Conservation (phyloP, 2,329 filamentous ascomycete species). For the Ophiostoma sp. region DNA sequence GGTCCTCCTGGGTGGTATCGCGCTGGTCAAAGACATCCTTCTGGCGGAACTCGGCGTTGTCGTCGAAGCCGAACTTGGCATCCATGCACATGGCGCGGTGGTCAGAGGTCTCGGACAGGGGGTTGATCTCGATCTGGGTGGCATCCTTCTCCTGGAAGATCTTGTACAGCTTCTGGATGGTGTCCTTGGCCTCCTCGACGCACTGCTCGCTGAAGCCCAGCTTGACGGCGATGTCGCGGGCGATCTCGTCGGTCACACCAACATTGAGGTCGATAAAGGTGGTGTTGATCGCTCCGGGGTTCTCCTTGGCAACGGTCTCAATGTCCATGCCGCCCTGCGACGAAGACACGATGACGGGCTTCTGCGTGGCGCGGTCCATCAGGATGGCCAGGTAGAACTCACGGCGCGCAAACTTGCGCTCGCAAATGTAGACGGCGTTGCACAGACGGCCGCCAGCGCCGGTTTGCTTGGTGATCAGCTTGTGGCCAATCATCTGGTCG, state of each 20-base stretch:
- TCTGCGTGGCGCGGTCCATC: conserved; percentile 90
- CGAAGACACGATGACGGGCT: conserved; percentile 92
- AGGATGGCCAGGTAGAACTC: conserved; percentile 99
- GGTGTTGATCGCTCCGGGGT: conserved; percentile 89
- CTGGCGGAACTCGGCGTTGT: conserved; percentile 98
- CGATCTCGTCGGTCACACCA: conserved; percentile 94
- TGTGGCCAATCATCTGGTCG: conserved; percentile 99
- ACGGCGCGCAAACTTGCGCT: conserved; percentile 97
- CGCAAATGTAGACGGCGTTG: conserved; percentile 97
- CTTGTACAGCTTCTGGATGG: conserved; percentile 98
- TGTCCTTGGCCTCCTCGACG: conserved; percentile 89
- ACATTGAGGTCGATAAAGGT: conserved; percentile 89
- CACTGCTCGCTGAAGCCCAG: conserved; percentile 98
- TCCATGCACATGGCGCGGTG: conserved; percentile 99
- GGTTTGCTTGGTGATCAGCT: conserved; percentile 99
- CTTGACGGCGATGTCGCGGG: conserved; percentile 79
- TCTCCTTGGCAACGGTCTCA: conserved; percentile 96
- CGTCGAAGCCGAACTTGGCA: conserved; percentile 96
- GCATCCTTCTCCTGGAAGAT: conserved; percentile 98
- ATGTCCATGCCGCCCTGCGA: conserved; percentile 99
- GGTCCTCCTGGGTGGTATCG: conserved; percentile 90
- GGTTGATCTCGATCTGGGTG: conserved; percentile 99
- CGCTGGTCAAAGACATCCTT: conserved; percentile 93
- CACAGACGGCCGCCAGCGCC: conserved; percentile 88
- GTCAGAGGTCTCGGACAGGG: conserved; percentile 94